A percentile compares a stretch with the other conserved stretches of the same genome.
phyloP scores from a whole-genome alignment of 2,329 filamentous ascomycete genomes.

The Clarireedia sp. region DNA sequence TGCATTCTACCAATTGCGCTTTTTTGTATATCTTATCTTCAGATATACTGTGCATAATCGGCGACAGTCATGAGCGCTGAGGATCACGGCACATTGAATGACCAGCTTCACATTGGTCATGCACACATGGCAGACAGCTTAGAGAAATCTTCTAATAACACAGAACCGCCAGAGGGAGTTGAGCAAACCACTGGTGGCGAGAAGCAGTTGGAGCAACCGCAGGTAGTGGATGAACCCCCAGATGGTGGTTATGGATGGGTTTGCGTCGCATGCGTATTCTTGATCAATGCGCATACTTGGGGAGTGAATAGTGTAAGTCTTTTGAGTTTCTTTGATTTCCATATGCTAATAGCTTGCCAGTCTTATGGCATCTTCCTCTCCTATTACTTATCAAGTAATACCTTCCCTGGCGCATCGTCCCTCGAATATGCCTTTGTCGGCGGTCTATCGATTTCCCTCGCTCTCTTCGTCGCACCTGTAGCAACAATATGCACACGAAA shows the following conservation, averaged over 20 bases:
- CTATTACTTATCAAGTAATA: slow-evolving; percentile 59
- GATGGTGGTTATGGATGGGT: slow-evolving; percentile 53
- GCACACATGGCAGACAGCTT: background rate
- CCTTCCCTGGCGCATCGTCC: slow-evolving; percentile 54
- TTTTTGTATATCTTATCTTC: too few relatives aligned
- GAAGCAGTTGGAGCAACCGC: background rate
- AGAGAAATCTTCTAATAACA: background rate
- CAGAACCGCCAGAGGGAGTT: background rate
- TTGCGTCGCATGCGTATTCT: slow-evolving; percentile 36
- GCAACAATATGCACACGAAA: slow-evolving; percentile 38
- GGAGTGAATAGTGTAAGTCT: slow-evolving; percentile 30
- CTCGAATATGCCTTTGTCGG: slow-evolving; percentile 74
- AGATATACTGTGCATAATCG: too few relatives aligned
- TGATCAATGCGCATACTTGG: slow-evolving; percentile 42
- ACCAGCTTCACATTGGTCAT: background rate
- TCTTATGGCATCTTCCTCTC: slow-evolving; percentile 70
- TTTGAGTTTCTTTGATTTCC: slow-evolving; percentile 4
- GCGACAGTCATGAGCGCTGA: background rate
- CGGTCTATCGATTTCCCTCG: slow-evolving; percentile 56
- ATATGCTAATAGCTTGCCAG: slow-evolving; percentile 24
- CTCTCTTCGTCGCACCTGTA: slow-evolving; percentile 60
- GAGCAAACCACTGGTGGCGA: background rate
- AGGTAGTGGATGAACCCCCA: slow-evolving; percentile 35
- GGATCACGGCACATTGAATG: too few relatives aligned
- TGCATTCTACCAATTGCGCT: too few relatives aligned